phyloP scores from a whole-genome alignment of 2,329 filamentous ascomycete genomes.

The Botrytis elliptica region DNA sequence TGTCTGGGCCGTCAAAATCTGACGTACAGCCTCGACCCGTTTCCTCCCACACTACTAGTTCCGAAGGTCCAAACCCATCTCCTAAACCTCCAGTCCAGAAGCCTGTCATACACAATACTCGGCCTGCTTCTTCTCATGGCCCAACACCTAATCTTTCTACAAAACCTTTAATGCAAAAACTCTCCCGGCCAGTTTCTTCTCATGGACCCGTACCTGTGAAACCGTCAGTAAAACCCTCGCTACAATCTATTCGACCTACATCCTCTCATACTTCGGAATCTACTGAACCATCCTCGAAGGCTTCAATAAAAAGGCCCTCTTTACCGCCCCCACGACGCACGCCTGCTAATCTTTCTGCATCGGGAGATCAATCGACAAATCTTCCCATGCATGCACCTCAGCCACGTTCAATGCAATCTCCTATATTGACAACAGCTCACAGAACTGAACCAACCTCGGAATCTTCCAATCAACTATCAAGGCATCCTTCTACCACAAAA shows the following conservation, averaged over 20 bases:
- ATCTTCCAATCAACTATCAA: neutral
- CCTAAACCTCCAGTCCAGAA: neutral
- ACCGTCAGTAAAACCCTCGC: neutral
- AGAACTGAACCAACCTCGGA: neutral
- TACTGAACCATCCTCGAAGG: neutral
- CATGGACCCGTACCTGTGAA: neutral
- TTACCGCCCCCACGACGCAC: neutral
- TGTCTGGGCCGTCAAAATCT: neutral
- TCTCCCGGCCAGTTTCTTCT: neutral
- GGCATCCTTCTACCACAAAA: slow-evolving; percentile 7
- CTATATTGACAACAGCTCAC: neutral
- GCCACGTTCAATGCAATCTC: slow-evolving; percentile 3
- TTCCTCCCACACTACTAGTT: neutral
- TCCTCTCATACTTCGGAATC: neutral
- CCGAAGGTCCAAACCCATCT: neutral
- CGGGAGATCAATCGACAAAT: neutral
- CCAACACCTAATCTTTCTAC: neutral
- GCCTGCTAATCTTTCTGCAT: neutral
- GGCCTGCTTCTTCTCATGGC: neutral
- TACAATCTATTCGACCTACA: slow-evolving; percentile 3
- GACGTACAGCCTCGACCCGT: neutral
- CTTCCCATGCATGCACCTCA: neutral
- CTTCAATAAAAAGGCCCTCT: neutral
- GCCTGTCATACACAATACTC: neutral
- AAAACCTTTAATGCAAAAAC: neutral